Evolutionary conservation across 164 flowering plant species (phyloP).

Genomic region (Piper longum): DNA sequence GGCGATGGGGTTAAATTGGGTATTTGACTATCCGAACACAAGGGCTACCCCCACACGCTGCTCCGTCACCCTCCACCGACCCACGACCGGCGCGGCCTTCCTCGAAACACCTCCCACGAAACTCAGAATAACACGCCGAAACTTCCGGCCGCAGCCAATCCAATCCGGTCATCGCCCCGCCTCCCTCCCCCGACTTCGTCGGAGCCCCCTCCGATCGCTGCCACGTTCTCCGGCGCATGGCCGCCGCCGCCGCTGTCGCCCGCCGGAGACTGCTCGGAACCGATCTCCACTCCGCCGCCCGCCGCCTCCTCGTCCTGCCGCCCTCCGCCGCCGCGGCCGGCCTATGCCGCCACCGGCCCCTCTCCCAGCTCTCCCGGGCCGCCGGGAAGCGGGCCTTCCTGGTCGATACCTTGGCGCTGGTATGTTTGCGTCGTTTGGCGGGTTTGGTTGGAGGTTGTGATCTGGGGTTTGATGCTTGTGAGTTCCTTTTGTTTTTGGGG

Average conservation of each 20-base stretch:
- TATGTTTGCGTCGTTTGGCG: constrained; percentile 7
- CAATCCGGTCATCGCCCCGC: too few species aligned
- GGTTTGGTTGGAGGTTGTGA: not conserved
- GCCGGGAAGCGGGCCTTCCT: constrained; percentile 54
- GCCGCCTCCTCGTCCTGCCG: not conserved
- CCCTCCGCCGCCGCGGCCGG: not conserved
- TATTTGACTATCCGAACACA: too few species aligned
- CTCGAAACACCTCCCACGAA: too few species aligned
- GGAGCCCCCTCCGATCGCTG: too few species aligned
- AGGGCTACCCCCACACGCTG: too few species aligned
- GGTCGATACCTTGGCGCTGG: constrained; percentile 68
- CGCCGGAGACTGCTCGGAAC: not conserved
- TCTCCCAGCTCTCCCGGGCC: constrained; percentile 25
- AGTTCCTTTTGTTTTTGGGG: too few species aligned
- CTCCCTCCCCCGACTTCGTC: too few species aligned
- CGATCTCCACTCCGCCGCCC: not conserved
- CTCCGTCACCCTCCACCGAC: too few species aligned
- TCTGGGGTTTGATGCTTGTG: not conserved
- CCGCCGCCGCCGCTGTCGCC: not conserved
- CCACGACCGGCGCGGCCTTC: too few species aligned
- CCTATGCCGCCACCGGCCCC: constrained; percentile 6
- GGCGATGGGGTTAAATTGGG: too few species aligned
- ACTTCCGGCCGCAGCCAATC: too few species aligned
- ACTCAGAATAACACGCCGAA: too few species aligned
- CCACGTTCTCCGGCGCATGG: not conserved